Conservation (phyloP, 306 rosid genomes). For the Vigna angularis region DNA sequence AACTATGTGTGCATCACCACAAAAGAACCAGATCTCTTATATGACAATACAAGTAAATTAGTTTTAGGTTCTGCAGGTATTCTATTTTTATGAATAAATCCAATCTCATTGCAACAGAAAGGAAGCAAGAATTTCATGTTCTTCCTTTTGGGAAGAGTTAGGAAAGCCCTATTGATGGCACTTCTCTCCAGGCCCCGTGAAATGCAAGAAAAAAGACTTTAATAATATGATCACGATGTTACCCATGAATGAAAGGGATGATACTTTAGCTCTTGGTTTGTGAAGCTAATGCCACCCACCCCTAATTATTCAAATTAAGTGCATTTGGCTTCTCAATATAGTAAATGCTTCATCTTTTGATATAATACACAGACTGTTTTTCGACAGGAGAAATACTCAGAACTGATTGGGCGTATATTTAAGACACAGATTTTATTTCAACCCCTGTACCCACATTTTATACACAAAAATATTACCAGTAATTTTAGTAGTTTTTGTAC, state of each 20-base stretch:
- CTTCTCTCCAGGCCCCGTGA: constrained; percentile 20
- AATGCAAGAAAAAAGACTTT: not conserved
- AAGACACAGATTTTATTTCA: not conserved
- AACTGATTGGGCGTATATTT: constrained; percentile 22
- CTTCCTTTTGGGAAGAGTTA: not conserved
- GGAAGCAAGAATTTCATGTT: constrained; percentile 20
- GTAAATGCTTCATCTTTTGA: not conserved
- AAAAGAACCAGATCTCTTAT: not conserved
- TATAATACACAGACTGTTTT: not conserved
- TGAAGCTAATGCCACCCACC: not conserved
- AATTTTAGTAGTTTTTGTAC: constrained; percentile 14
- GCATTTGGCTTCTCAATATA: not conserved
- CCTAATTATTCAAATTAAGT: constrained; percentile 2
- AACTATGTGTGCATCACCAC: not conserved
- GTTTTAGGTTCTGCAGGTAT: not conserved
- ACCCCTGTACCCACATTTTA: not conserved
- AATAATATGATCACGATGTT: not conserved
- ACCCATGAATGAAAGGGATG: not conserved
- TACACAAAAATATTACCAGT: not conserved
- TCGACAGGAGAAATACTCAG: not conserved
- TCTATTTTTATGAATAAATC: constrained; percentile 28
- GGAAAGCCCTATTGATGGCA: constrained; percentile 15
- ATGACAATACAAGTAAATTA: not conserved
- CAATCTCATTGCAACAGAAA: not conserved
- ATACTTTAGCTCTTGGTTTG: not conserved